Conservation (phyloP, 352 stramenopile genomes). For the Pythium oligandrum region DNA sequence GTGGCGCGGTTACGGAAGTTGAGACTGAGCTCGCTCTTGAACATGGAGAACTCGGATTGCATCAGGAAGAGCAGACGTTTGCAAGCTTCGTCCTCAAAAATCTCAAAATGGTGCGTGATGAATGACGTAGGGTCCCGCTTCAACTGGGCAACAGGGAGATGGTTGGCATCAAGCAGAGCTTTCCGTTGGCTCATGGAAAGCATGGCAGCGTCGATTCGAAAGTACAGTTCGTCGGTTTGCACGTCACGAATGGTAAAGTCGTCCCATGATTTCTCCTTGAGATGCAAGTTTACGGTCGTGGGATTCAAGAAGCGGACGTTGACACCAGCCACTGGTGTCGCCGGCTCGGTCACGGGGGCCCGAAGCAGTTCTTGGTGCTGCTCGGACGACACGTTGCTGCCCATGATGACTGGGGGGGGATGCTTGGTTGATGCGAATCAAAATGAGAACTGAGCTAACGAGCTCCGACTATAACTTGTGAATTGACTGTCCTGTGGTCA, state of each 20-base stretch:
- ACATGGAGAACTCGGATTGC: slow-evolving; percentile 14
- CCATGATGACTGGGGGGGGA: too few relatives aligned
- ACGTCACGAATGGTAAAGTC: slow-evolving; percentile 24
- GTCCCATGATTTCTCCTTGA: slow-evolving; percentile 22
- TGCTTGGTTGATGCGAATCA: too few relatives aligned
- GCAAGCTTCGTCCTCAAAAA: slow-evolving; percentile 12
- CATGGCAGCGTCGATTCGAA: slow-evolving; percentile 16
- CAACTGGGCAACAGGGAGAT: slow-evolving; percentile 17
- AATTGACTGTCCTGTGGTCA: too few relatives aligned
- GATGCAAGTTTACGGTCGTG: slow-evolving; percentile 17
- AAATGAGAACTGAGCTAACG: too few relatives aligned
- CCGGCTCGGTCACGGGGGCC: neutral
- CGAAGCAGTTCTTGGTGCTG: neutral
- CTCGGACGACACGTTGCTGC: too few relatives aligned
- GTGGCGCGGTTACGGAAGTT: slow-evolving; percentile 17
- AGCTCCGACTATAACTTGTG: too few relatives aligned
- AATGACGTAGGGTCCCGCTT: slow-evolving; percentile 12
- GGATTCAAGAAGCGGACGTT: slow-evolving; percentile 14
- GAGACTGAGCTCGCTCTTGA: slow-evolving; percentile 13
- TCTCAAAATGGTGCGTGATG: slow-evolving; percentile 13
- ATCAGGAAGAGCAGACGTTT: slow-evolving; percentile 12
- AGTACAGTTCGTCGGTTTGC: slow-evolving; percentile 9
- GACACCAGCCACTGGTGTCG: slow-evolving; percentile 10
- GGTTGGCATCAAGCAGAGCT: slow-evolving; percentile 19
- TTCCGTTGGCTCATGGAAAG: slow-evolving; percentile 20